Conservation (phyloP, 2,329 filamentous ascomycete genomes). For the Trichoderma afroharzianum region DNA sequence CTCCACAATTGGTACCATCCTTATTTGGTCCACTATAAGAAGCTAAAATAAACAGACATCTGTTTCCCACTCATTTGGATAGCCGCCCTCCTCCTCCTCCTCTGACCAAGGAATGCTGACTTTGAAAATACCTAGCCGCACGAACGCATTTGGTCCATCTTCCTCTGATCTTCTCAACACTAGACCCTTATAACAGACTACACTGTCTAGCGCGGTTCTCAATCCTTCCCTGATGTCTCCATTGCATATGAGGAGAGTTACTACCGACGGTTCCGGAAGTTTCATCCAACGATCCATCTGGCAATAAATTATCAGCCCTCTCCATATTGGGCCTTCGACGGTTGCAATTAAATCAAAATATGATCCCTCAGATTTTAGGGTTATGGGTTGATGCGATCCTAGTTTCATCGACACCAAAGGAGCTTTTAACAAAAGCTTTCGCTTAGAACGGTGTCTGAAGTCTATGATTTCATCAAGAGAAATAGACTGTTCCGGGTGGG, state of each 20-base stretch:
- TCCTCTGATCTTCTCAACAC: neutral
- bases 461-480: neutral
- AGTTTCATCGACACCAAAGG: neutral
- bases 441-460: neutral
- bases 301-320: neutral
- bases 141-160: neutral
- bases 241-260: neutral
- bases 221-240: neutral
- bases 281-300: neutral
- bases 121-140: neutral
- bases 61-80: neutral
- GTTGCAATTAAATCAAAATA: neutral
- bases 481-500: neutral
- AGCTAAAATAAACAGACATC: neutral
- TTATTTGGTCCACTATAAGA: too few species aligned
- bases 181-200: neutral
- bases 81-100: neutral
- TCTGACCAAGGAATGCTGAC: neutral
- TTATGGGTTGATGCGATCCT: too few species aligned
- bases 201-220: neutral
- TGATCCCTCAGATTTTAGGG: too few species aligned
- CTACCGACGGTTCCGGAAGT: neutral
- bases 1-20: too few species aligned
- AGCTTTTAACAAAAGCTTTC: neutral
- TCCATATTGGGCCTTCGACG: neutral